Conservation (phyloP, 1,284 basidiomycete genomes). For the Ustilago crameri region DNA sequence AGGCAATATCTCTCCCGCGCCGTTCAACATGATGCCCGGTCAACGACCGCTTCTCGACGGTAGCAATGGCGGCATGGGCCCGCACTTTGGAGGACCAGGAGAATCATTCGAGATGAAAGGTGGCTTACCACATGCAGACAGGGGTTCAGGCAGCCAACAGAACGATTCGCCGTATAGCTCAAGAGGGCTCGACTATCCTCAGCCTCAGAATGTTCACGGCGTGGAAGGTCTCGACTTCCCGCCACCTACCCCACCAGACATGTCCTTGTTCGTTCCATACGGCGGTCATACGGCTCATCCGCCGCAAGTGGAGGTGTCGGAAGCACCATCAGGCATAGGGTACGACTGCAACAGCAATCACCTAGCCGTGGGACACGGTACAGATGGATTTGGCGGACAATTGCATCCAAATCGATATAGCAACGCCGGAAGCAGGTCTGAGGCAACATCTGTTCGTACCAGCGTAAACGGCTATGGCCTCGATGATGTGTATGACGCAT, state of each 20-base stretch:
- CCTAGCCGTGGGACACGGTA: slow-evolving; percentile 27
- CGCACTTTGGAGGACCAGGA: slow-evolving; percentile 5
- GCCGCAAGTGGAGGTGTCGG: slow-evolving; percentile 22
- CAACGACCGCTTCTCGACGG: slow-evolving; percentile 35
- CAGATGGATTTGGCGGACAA: slow-evolving; percentile 39
- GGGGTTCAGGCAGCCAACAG: background rate
- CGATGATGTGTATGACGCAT: slow-evolving; percentile 52
- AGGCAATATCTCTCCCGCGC: slow-evolving; percentile 21
- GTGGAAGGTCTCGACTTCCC: slow-evolving; percentile 48
- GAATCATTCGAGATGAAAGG: slow-evolving; percentile 20
- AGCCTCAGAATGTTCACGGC: slow-evolving; percentile 34
- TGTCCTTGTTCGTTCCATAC: slow-evolving; percentile 41
- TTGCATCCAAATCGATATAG: slow-evolving; percentile 34
- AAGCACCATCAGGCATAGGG: slow-evolving; percentile 11
- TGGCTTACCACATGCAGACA: slow-evolving; percentile 9
- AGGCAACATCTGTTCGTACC: slow-evolving; percentile 16
- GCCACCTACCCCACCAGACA: slow-evolving; percentile 31
- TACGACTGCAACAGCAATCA: slow-evolving; percentile 13
- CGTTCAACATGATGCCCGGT: slow-evolving; percentile 8
- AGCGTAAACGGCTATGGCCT: slow-evolving; percentile 19
- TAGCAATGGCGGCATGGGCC: slow-evolving; percentile 26
- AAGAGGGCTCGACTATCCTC: slow-evolving; percentile 46
- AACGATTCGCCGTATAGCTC: slow-evolving; percentile 23
- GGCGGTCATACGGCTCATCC: slow-evolving; percentile 11
- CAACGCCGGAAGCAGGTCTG: slow-evolving; percentile 25